Evolutionary conservation across 1,284 basidiomycete species (phyloP), one percentile per base, ranked within the genome.

Genomic region (Thecaphora thlaspeos): DNA sequence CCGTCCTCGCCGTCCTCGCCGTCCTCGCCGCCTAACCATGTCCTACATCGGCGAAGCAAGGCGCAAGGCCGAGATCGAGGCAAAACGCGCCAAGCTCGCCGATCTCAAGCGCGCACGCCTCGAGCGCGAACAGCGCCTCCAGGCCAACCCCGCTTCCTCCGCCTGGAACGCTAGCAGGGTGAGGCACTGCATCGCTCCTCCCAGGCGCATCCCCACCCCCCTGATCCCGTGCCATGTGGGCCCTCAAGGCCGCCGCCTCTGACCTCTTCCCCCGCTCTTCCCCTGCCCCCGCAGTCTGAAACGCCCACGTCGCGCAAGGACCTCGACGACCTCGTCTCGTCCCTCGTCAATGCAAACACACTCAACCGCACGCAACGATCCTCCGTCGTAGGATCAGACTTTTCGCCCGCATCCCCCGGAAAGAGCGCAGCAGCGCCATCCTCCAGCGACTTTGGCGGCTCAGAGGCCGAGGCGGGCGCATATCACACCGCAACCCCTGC

Each of bases 31-130:
- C n/a, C n/a, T n/a, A n/a, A 53, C 26, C 32, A 55, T 61, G 53
- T 47, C 51, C 12, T 55, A 51, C 10, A 50, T 57, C 17, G 44
- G 58, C 14, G 55, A 70, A 30, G 80, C 82, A 46, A 65, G 79
- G 45, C 82, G 87, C 37, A 80, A 86, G 70, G 84, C 87, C 70
- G 92, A 96, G 80, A 90, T 97, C 60, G 91, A 93, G 79, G 89
- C 88, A 38, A 98, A 97, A 80, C 83, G 87, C 55, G 85, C 86
- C 8, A 92, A 91, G 79, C 86, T 97, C 39, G 90, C 86, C 43
- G 90, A 92, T 61, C 82, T 92, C 26, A 83, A 87, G 55, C 84
- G 86, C 71, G 87, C 85, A 37, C 80, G 89, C 38, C 84, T 84
- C 43, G 85, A 87, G 57, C 82, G 89, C 58, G 84, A 56, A 11